Percentiles rank a stretch among this genome's conserved stretches.
Evolutionary conservation across 768 basidiomycete genomes (phyloP).

Genomic region (Chlorophyllum brunneum): DNA sequence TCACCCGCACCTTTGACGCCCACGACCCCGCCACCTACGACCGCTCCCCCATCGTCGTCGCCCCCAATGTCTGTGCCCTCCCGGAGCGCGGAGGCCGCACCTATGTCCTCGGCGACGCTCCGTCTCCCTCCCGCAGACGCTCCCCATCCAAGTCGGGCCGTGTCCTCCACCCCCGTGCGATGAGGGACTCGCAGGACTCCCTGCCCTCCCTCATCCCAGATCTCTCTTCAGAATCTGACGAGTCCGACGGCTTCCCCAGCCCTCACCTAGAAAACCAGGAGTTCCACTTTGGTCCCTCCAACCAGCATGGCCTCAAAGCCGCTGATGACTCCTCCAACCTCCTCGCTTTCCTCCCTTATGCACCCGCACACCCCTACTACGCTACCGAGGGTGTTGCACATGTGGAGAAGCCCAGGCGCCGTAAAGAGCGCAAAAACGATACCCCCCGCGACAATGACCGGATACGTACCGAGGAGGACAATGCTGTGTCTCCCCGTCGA

Average conservation of each 20-base stretch:
- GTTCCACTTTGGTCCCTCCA: conserved; percentile 15
- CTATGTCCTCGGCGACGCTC: conserved; percentile 56
- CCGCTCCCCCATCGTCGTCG: conserved; percentile 73
- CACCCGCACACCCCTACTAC: conserved; percentile 24
- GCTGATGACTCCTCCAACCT: conserved; percentile 16
- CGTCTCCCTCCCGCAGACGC: conserved; percentile 27
- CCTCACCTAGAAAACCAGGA: conserved; percentile 26
- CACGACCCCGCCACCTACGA: conserved; percentile 68
- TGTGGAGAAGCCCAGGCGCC: conserved; percentile 19
- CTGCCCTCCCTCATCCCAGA: conserved; percentile 56
- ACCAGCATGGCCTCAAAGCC: conserved; percentile 6
- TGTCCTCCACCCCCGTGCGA: conserved; percentile 8
- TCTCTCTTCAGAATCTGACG: conserved; percentile 60
- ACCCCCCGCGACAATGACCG: conserved; percentile 32
- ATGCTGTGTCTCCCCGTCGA: conserved; percentile 2
- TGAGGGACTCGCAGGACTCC: conserved; percentile 18
- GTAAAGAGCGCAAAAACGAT: conserved; percentile 30
- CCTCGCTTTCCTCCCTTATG: conserved; percentile 35
- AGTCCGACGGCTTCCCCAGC: conserved; percentile 50
- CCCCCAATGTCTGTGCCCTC: conserved; percentile 69
- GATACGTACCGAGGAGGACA: conserved; percentile 30
- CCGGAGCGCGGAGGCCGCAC: conserved; percentile 77
- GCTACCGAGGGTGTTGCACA: conserved; percentile 14
- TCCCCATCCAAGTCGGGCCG: conserved; percentile 12
- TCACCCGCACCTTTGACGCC: conserved; percentile 45